Base-by-base conservation (phyloP, 441 rosid genomes). In the Erysimum pusillum region DNA sequence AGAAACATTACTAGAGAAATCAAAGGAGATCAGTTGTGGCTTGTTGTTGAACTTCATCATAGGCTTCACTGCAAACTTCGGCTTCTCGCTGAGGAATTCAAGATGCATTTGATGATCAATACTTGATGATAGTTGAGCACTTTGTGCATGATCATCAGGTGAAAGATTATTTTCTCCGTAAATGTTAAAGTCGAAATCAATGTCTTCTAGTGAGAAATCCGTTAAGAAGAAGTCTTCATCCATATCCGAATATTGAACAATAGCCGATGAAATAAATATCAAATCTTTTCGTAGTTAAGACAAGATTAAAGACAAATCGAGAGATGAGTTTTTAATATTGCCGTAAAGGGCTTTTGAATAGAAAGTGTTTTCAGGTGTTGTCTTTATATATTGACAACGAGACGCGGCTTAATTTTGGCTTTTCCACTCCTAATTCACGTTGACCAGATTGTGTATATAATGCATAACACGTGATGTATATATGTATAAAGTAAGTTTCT, bases 161-260 rank as follows among this genome's bases (percentile, higher is more conserved):
- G 48, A 20, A 8, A 49, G 10, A 39, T 11, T 56, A 5, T 7
- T 20, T 18, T 58, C 81, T 41, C 71, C 63, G 63, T 8, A 41
- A 7, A 41, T 7, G 34, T 72, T 18, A 20, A 77, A 77, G 63
- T 77, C 77, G 63, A 77, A 77, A 71, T 77, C 63, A 39, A 77
- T 77, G 76, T 71, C 39, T 71, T 77, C 81, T 14, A 77, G 57
- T 59, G 81, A 71, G 63, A 72, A 77, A 45, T 72, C 77, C 13
- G 32, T 2, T 59, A 56, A 56, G 61, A 59, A 72, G 64, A 71
- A 77, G 15, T 77, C 77, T 77, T 44, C 77, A 48, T 71, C 77
- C 76, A 71, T 77, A 35, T 49, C 67, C 25, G 31, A 64, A 20
- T 39, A 20, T 63, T 28, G 22, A 52, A 9, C 5, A 42, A n/a